Conservation (phyloP, 2,329 filamentous ascomycete genomes). For the Monilinia aucupariae region DNA sequence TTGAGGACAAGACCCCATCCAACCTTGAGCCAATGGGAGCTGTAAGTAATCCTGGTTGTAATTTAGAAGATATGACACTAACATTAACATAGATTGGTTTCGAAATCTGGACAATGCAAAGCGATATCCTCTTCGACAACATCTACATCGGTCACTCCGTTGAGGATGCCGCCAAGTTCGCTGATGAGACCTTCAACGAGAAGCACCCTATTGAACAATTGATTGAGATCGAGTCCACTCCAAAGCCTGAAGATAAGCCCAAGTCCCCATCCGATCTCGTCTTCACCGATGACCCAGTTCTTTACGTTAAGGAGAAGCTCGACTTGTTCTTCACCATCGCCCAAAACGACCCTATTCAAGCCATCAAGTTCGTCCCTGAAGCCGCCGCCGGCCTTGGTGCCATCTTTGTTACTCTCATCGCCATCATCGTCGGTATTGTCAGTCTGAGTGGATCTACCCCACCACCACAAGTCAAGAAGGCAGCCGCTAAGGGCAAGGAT, state of each 20-base stretch:
- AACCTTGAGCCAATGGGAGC: constrained; percentile 98
- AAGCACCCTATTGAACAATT: constrained; percentile 82
- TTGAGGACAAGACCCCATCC: constrained; percentile 91
- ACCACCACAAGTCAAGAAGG: constrained; percentile 68
- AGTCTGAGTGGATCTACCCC: constrained; percentile 59
- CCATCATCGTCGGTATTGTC: constrained; percentile 63
- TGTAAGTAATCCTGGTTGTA: constrained; percentile 51
- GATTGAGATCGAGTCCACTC: constrained; percentile 71
- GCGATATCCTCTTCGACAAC: constrained; percentile 98
- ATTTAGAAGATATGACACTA: constrained; percentile 17
- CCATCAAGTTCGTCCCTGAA: constrained; percentile 85
- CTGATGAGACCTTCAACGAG: constrained; percentile 81
- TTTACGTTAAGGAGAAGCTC: constrained; percentile 86
- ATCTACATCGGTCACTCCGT: constrained; percentile 98
- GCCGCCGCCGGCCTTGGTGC: constrained; percentile 76
- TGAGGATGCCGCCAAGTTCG: constrained; percentile 84
- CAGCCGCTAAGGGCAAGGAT: constrained; percentile 57
- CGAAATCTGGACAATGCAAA: constrained; percentile 99
- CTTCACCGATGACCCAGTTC: constrained; percentile 86
- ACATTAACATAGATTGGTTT: constrained; percentile 69
- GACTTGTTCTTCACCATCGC: constrained; percentile 84
- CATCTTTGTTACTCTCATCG: constrained; percentile 62
- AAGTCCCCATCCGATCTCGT: constrained; percentile 71
- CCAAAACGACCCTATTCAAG: constrained; percentile 71
- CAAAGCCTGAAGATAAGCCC: constrained; percentile 59